These are phyloP conservation scores for Boletus reticuloceps DNA, from an alignment of 768 basidiomycete genomes.

Conservation along the genomic window DNA sequence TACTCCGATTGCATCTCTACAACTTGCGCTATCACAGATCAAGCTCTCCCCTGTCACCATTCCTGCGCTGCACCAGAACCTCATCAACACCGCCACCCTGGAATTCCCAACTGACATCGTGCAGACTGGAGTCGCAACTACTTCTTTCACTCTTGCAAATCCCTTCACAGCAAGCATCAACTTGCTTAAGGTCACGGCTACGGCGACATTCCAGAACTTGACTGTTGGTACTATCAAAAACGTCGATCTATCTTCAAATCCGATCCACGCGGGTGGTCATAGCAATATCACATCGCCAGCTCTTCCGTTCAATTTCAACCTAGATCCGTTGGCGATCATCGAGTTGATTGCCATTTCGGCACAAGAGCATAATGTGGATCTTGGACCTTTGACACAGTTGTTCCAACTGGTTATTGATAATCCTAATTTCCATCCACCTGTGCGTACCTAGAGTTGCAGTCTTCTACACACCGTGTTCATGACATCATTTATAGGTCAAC, in stretches of 20 bases:
- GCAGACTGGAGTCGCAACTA: slow-evolving; percentile 55
- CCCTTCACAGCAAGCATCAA: slow-evolving; percentile 75
- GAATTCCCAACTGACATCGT: slow-evolving; percentile 63
- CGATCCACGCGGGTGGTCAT: slow-evolving; percentile 61
- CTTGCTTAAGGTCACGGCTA: slow-evolving; percentile 51
- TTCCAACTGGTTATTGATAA: slow-evolving; percentile 54
- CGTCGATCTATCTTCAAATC: slow-evolving; percentile 51
- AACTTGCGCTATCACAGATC: slow-evolving; percentile 59
- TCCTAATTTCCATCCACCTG: slow-evolving; percentile 50
- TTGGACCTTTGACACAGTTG: slow-evolving; percentile 56
- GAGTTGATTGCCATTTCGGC: slow-evolving; percentile 50
- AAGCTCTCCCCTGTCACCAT: slow-evolving; percentile 59
- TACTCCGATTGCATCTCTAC: slow-evolving; percentile 59
- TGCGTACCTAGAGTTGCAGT: slow-evolving; percentile 22
- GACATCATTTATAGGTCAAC: slow-evolving; percentile 40
- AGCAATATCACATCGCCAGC: slow-evolving; percentile 51
- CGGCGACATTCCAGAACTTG: slow-evolving; percentile 53
- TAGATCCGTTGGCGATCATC: slow-evolving; percentile 61
- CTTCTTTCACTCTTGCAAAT: slow-evolving; percentile 57
- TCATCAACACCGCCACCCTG: slow-evolving; percentile 55
- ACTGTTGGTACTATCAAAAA: slow-evolving; percentile 58
- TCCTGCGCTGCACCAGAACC: slow-evolving; percentile 59
- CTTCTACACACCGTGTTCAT: not conserved
- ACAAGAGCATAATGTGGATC: slow-evolving; percentile 50
- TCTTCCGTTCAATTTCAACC: slow-evolving; percentile 62